These are phyloP conservation scores for Prorocentrum cordatum DNA, from an alignment of 169 alveolate genomes.

Conservation along the genomic window DNA sequence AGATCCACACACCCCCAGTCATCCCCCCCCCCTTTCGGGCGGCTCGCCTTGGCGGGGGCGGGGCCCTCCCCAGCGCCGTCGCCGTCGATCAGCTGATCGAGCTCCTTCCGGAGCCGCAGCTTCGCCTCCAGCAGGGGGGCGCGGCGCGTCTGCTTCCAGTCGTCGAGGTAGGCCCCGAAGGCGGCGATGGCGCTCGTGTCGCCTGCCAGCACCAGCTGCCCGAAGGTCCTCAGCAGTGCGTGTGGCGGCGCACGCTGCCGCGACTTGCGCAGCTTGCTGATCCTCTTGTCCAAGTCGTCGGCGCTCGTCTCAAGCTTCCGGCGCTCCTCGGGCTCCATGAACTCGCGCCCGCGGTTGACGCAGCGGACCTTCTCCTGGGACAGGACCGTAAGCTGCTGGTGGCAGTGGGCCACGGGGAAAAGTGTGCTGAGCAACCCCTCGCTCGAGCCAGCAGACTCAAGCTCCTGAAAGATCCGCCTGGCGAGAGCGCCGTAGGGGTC, in stretches of 20 bases:
- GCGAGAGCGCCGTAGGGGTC: conserved; percentile 24
- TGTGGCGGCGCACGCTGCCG: conserved; percentile 54
- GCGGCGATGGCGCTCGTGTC: conserved; percentile 24
- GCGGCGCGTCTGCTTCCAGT: conserved; percentile 56
- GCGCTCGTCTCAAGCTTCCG: conserved; percentile 26
- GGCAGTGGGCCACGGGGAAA: conserved; percentile 50
- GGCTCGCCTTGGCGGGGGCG: neutral
- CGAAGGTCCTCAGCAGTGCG: conserved; percentile 30
- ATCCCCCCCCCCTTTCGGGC: neutral
- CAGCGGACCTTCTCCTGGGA: conserved; percentile 57
- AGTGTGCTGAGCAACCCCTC: neutral
- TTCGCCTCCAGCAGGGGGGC: conserved; percentile 34
- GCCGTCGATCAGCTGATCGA: conserved; percentile 28
- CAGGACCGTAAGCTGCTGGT: conserved; percentile 37
- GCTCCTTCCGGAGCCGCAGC: conserved; percentile 36
- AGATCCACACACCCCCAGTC: neutral
- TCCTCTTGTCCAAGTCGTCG: conserved; percentile 7
- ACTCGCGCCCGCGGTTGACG: conserved; percentile 31
- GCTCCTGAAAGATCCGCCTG: conserved; percentile 25
- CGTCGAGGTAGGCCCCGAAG: conserved; percentile 49
- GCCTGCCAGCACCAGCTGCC: conserved; percentile 42
- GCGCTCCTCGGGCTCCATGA: conserved; percentile 51
- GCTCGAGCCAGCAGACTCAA: neutral
- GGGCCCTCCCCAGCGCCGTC: neutral
- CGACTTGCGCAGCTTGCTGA: conserved; percentile 2